These are phyloP conservation scores for Phanerodontia chrysosporium DNA, from an alignment of 768 basidiomycete genomes.

Conservation along the genomic window DNA sequence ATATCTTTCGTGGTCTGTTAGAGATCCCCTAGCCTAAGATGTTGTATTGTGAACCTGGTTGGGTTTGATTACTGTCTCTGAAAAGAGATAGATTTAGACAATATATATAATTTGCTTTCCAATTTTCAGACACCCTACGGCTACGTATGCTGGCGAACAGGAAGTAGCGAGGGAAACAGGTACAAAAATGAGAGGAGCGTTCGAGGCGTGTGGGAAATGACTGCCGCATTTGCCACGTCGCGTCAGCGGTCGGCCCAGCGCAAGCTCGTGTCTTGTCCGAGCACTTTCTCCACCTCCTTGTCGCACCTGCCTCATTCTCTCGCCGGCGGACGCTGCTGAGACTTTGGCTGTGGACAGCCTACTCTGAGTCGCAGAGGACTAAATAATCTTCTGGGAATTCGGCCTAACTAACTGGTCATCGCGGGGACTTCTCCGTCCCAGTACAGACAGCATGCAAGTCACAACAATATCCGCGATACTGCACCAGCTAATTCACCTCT, in stretches of 20 bases:
- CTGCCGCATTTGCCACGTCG: constrained; percentile 3
- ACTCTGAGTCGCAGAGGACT: neutral
- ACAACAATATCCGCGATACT: too few relatives aligned
- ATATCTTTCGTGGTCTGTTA: too few relatives aligned
- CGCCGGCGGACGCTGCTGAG: neutral
- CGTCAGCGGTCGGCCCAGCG: neutral
- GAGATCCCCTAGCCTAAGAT: too few relatives aligned
- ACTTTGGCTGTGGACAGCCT: too few relatives aligned
- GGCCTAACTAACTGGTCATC: neutral
- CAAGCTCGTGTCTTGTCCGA: neutral
- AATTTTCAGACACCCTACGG: too few relatives aligned
- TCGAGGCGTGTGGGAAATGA: constrained; percentile 2
- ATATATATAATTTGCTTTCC: too few relatives aligned
- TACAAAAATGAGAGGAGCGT: too few relatives aligned
- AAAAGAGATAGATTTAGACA: too few relatives aligned
- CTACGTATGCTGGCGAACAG: too few relatives aligned
- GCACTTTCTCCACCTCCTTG: neutral
- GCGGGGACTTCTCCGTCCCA: neutral
- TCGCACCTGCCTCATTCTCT: neutral
- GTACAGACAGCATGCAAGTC: neutral
- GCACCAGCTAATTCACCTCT: neutral
- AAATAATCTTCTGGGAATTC: neutral
- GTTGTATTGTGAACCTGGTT: too few relatives aligned
- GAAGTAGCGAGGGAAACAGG: too few relatives aligned
- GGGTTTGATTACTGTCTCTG: too few relatives aligned